A percentile compares a stretch with the other conserved stretches of the same genome.
These are phyloP conservation scores for Leishmania aethiopica DNA, from an alignment of 208 protist genomes.

Conservation along the genomic window DNA sequence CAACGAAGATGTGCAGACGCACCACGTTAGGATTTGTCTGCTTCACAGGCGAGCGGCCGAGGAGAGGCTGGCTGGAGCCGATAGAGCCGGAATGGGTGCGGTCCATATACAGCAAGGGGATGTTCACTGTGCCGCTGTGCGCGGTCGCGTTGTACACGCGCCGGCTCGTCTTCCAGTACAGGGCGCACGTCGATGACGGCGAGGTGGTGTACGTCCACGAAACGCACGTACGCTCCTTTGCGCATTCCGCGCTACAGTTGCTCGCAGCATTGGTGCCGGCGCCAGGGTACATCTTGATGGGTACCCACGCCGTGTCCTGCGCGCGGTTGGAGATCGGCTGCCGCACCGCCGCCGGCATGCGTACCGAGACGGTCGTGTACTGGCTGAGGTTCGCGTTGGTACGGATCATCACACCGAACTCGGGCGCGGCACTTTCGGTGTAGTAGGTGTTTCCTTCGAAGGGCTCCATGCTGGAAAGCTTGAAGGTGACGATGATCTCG, in stretches of 20 bases:
- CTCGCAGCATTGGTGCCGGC: background rate
- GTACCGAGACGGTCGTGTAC: conserved; percentile 37
- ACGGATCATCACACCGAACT: conserved; percentile 43
- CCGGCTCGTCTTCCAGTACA: conserved; percentile 42
- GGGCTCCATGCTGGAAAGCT: conserved; percentile 16
- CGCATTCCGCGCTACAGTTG: conserved; percentile 44
- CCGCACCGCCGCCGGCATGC: conserved; percentile 37
- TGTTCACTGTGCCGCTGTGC: conserved; percentile 37
- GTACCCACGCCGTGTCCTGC: conserved; percentile 21
- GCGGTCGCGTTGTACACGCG: conserved; percentile 7
- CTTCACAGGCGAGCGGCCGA: conserved; percentile 39
- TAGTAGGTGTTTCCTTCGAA: conserved; percentile 32
- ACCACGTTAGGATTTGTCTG: conserved; percentile 29
- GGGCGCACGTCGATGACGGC: conserved; percentile 20
- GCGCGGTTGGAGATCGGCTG: conserved; percentile 15
- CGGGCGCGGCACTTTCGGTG: conserved; percentile 26
- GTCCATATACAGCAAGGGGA: conserved; percentile 36
- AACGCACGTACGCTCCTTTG: conserved; percentile 34
- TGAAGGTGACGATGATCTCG: conserved; percentile 51
- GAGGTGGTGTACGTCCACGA: conserved; percentile 41
- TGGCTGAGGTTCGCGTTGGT: conserved; percentile 19
- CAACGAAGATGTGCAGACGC: conserved; percentile 38
- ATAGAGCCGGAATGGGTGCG: conserved; percentile 39
- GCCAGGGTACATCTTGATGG: conserved; percentile 35
- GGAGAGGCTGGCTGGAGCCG: conserved; percentile 26